Base-by-base conservation (phyloP, 139 green algal genomes). In the Picochlorum sp. region DNA sequence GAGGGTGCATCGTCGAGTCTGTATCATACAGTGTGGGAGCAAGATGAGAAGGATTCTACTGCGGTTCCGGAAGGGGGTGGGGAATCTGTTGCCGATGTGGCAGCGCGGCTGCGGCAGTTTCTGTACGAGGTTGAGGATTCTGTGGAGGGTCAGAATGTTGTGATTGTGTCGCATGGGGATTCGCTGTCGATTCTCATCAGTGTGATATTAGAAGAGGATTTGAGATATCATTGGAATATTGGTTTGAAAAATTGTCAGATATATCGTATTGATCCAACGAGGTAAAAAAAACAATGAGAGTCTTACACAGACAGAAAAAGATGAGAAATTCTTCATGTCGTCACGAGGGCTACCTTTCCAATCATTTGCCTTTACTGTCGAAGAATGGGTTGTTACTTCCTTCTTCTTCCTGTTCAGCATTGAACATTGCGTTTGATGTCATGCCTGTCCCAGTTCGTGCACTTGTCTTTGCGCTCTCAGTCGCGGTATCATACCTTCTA, bases 81-180 rank as follows among this genome's bases (percentile, higher is more conserved):
- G 0, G 81, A 87, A 58, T 87, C 70, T 58, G 76, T 87, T 15
- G 23, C 58, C 4, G 69, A 83, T 7, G 81, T 87, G 37, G 69
- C 76, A 11, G 49, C 13, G 2, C 59, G 81, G 3, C 20, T 82
- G 4, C 41, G 47, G 5, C 41, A 32, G 15, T 64, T 85, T 3
- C 49, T 87, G 5, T 2, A 72, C 23, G 14, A 52, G 24, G 58
- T 84, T 23, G 76, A 85, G 30, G 18, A 84, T 58, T 10, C 20
- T 59, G 18, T 18, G 32, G 23, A 26, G n/a, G 76, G 62, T 28
- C 37, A 18, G 10, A 57, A 71, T 10, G 60, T 88, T 4, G 15
- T 88, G 26, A 65, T 88, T 51, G 80, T 88, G 0, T 75, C 69
- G 0, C 82, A 88, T 56, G 82, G 82, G 0, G 82, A 88, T 56